A percentile compares a stretch with the other conserved stretches of the same genome.
These are phyloP conservation scores for Cochlearia excelsa DNA, from an alignment of 345 rosid species.

Conservation along the genomic window DNA sequence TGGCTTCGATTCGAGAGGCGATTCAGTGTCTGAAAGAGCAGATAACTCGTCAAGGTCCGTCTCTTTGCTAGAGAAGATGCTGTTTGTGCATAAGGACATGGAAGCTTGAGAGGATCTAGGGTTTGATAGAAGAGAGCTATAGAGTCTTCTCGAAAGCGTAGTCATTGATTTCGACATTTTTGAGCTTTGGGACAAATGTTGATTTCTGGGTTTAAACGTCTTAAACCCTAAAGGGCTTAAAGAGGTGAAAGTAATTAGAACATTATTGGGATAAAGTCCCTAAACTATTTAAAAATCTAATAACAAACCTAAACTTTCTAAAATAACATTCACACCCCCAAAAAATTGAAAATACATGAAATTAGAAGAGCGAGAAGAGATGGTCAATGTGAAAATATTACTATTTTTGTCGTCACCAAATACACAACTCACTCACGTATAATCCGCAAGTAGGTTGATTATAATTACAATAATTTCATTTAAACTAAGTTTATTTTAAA, in stretches of 20 bases:
- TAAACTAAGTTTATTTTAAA: background rate
- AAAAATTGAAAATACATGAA: background rate
- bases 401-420: constrained; percentile 2
- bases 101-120: constrained; percentile 37
- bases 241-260: constrained; percentile 11
- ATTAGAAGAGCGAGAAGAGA: background rate
- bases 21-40: constrained; percentile 40
- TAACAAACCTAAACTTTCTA: background rate
- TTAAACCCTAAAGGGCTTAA: constrained; percentile 32
- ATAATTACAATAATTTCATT: background rate
- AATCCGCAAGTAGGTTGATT: background rate
- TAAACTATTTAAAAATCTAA: background rate
- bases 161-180: constrained; percentile 52
- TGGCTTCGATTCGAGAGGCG: constrained; percentile 19
- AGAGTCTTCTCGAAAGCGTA: constrained; percentile 51
- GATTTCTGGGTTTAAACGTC: constrained; percentile 34
- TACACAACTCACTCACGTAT: background rate
- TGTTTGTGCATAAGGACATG: constrained; percentile 48
- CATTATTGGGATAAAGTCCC: constrained; percentile 13
- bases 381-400: constrained; percentile 12
- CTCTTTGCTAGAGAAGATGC: constrained; percentile 32
- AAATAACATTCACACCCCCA: background rate
- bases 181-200: background rate
- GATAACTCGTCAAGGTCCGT: constrained; percentile 40
- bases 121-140: constrained; percentile 46